These are phyloP conservation scores for Plectranthus barbatus DNA, from an alignment of 257 asterid species.

Conservation along the genomic window DNA sequence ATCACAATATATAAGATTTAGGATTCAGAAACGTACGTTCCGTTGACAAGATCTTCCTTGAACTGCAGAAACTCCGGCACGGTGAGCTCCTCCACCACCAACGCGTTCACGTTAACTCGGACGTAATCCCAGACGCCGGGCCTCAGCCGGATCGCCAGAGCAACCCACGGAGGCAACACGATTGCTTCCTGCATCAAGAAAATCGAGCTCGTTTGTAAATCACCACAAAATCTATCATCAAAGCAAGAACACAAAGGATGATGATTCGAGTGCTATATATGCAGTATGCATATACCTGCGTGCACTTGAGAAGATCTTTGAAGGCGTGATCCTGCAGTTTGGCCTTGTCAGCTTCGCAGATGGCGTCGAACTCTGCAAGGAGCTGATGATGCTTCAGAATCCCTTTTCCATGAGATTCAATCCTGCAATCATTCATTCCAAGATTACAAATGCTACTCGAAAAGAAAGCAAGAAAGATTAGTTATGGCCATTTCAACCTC, in stretches of 20 bases:
- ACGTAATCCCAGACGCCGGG: conserved; percentile 95
- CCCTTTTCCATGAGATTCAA: conserved; percentile 82
- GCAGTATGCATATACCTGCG: conserved; percentile 36
- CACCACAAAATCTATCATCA: background rate
- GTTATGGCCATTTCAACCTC: conserved; percentile 24
- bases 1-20: too few species aligned
- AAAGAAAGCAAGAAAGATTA: background rate
- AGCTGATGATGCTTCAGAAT: conserved; percentile 84
- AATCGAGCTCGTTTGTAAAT: background rate
- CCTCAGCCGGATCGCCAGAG: conserved; percentile 83
- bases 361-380: conserved; percentile 67
- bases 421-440: conserved; percentile 23
- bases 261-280: background rate
- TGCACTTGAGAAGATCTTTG: conserved; percentile 60
- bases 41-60: conserved; percentile 86
- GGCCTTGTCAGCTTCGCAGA: conserved; percentile 35
- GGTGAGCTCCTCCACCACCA: conserved; percentile 66
- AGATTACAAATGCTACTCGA: background rate
- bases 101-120: conserved; percentile 61
- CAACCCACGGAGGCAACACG: conserved; percentile 90
- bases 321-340: conserved; percentile 66
- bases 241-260: background rate
- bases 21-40: conserved; percentile 68
- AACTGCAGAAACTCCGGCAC: conserved; percentile 78
- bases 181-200: conserved; percentile 60